Percentiles rank a stretch among this genome's conserved stretches.
Conservation (phyloP, 139 green algal species). For the Coccomyxa sp. region DNA sequence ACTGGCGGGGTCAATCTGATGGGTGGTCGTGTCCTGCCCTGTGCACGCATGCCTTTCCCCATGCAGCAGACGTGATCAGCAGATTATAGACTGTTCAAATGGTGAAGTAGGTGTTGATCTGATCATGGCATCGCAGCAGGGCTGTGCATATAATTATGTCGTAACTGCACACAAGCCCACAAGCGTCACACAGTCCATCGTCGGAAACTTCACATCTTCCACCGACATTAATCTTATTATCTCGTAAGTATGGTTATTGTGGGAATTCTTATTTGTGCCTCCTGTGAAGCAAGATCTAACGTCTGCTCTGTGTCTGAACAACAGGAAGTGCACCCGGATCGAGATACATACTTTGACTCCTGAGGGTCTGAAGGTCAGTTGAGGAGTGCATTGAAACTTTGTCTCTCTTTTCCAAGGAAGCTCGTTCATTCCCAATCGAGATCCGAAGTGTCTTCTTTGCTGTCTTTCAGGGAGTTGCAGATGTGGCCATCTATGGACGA, state of each 20-base stretch:
- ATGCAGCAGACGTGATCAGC: too few relatives aligned
- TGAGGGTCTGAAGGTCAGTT: constrained; percentile 77
- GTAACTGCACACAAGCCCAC: constrained; percentile 91
- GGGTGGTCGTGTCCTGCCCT: background rate
- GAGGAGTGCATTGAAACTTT: background rate
- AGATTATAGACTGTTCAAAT: too few relatives aligned
- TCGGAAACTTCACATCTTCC: constrained; percentile 81
- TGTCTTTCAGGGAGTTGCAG: constrained; percentile 66
- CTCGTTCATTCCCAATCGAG: background rate
- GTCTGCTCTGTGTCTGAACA: background rate
- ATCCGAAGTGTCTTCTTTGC: background rate
- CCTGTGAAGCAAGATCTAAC: background rate
- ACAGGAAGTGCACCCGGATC: constrained; percentile 79
- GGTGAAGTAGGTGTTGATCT: too few relatives aligned
- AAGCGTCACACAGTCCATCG: constrained; percentile 71
- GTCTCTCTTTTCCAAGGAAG: background rate
- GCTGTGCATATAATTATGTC: constrained; percentile 52
- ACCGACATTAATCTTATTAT: constrained; percentile 89
- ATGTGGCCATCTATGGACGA: constrained; percentile 90
- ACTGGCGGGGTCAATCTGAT: background rate
- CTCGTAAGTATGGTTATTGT: constrained; percentile 42
- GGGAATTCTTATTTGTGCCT: background rate
- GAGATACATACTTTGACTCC: constrained; percentile 83
- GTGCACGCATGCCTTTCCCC: background rate
- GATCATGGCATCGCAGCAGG: background rate